Evolutionary conservation across 192 early-diverging fungal genomes (phyloP).

Genomic region (Rhizoclosmatium sp.): DNA sequence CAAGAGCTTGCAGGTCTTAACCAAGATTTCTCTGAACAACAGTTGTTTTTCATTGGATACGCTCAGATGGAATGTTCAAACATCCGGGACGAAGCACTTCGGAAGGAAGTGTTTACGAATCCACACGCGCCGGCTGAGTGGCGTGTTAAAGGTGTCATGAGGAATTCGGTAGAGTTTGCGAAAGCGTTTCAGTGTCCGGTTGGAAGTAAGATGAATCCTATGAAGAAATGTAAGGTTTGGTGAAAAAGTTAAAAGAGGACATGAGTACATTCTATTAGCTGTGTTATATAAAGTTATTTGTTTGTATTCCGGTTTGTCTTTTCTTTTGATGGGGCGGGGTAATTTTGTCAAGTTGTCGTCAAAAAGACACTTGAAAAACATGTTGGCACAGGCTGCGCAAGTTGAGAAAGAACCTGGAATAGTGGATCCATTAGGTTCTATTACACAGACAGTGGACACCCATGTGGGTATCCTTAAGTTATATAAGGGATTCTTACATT

Average conservation of each 20-base stretch:
- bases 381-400: too few relatives aligned
- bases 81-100: conserved; percentile 16
- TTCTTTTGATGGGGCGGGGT: too few relatives aligned
- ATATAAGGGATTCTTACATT: too few relatives aligned
- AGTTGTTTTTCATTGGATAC: conserved; percentile 55
- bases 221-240: conserved; percentile 45
- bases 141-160: conserved; percentile 76
- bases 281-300: neutral
- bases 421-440: too few relatives aligned
- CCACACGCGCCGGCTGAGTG: conserved; percentile 69
- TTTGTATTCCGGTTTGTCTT: neutral
- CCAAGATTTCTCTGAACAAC: conserved; percentile 40
- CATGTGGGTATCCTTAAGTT: too few relatives aligned
- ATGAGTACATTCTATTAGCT: neutral
- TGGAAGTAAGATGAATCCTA: conserved; percentile 74
- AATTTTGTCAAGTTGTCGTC: too few relatives aligned
- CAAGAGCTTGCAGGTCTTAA: conserved; percentile 48
- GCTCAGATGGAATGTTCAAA: conserved; percentile 42
- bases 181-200: conserved; percentile 72
- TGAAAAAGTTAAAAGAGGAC: neutral
- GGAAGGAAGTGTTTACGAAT: conserved; percentile 64
- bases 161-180: conserved; percentile 72
- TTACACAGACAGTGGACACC: too few relatives aligned
- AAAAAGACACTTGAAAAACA: too few relatives aligned
- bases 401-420: too few relatives aligned